Conservation (phyloP, 192 early-diverging fungal genomes). For the Lobosporangium transversale region DNA sequence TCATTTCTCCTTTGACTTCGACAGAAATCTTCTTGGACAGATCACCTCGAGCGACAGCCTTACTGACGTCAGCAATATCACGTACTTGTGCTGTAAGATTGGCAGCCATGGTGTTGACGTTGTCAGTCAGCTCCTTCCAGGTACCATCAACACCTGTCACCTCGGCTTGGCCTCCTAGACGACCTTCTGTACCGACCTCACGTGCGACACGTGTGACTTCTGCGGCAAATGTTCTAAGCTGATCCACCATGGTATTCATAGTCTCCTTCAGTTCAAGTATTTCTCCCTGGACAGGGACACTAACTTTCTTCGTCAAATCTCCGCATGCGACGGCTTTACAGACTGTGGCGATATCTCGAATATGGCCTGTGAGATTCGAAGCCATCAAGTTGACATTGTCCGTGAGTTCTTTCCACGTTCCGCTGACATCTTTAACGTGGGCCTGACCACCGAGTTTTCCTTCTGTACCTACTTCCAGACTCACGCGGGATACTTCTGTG, state of each 20-base stretch:
- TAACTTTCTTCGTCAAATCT: constrained; percentile 64
- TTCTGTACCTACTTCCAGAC: constrained; percentile 68
- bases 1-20: constrained; percentile 71
- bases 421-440: constrained; percentile 63
- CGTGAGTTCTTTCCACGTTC: constrained; percentile 68
- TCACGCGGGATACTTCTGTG: constrained; percentile 66
- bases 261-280: constrained; percentile 71
- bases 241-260: constrained; percentile 64
- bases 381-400: constrained; percentile 73
- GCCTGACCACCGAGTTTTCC: constrained; percentile 67
- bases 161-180: constrained; percentile 56
- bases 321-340: constrained; percentile 66
- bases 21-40: constrained; percentile 65
- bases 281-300: constrained; percentile 65
- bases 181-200: constrained; percentile 71
- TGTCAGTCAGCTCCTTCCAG: constrained; percentile 75
- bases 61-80: constrained; percentile 69
- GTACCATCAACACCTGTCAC: constrained; percentile 68
- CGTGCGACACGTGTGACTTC: constrained; percentile 69
- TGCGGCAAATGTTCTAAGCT: constrained; percentile 36
- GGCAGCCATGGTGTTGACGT: constrained; percentile 77
- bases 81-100: constrained; percentile 72
- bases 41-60: constrained; percentile 72
- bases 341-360: constrained; percentile 68
- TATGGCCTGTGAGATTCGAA: constrained; percentile 63